phyloP scores from a whole-genome alignment of 2,329 filamentous ascomycete genomes.

The Oidium heveae region DNA sequence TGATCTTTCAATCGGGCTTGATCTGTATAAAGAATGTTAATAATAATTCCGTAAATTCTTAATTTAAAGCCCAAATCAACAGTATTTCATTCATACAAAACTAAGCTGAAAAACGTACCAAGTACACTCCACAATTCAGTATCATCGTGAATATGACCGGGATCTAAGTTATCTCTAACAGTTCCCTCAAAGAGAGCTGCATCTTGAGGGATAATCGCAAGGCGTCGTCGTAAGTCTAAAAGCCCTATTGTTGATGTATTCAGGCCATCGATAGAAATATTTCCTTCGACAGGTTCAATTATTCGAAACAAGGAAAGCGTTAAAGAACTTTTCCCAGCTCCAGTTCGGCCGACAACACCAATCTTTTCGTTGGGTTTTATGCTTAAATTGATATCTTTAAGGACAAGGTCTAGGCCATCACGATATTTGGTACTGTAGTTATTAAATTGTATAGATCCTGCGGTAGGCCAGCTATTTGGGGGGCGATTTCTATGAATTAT shows the following conservation, averaged over 20 bases:
- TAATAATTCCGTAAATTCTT: background rate
- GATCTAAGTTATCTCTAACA: conserved; percentile 85
- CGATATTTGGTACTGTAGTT: conserved; percentile 91
- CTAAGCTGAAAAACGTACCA: conserved; percentile 28
- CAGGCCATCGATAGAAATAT: conserved; percentile 70
- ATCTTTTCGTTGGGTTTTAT: conserved; percentile 97
- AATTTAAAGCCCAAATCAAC: too few relatives aligned
- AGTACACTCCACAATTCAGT: conserved; percentile 92
- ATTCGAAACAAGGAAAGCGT: conserved; percentile 87
- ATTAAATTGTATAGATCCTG: conserved; percentile 71
- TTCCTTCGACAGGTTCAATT: conserved; percentile 63
- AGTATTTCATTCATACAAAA: too few relatives aligned
- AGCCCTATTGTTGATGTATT: conserved; percentile 81
- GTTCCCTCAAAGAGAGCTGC: conserved; percentile 87
- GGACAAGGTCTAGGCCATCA: conserved; percentile 64
- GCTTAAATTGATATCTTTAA: conserved; percentile 76
- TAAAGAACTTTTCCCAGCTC: conserved; percentile 84
- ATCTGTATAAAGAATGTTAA: conserved; percentile 26
- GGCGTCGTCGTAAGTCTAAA: conserved; percentile 60
- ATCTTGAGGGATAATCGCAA: conserved; percentile 96
- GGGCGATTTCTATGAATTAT: conserved; percentile 73
- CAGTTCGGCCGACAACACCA: conserved; percentile 85
- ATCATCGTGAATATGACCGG: conserved; percentile 83
- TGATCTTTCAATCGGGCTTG: conserved; percentile 87
- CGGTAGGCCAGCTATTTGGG: conserved; percentile 71